These are phyloP conservation scores for Colletotrichum sp. DNA, from an alignment of 2,329 filamentous ascomycete species.

Conservation along the genomic window DNA sequence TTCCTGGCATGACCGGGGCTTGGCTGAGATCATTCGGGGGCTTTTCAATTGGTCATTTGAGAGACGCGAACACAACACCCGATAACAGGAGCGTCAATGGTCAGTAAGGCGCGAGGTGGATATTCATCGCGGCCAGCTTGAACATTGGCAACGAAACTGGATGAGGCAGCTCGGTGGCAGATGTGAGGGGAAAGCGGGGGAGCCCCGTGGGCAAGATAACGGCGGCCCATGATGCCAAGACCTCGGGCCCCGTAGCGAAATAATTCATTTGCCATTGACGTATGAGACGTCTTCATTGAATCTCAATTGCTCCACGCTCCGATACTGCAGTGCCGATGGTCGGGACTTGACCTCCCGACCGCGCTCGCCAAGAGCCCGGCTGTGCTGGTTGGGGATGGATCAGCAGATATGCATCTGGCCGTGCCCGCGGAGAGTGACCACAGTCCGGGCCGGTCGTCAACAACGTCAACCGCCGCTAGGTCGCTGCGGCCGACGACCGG, in stretches of 20 bases:
- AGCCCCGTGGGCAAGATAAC: slow-evolving; percentile 9
- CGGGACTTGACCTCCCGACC: background rate
- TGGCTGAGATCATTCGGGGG: slow-evolving; percentile 12
- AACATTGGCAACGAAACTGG: slow-evolving; percentile 23
- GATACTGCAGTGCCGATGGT: slow-evolving; percentile 8
- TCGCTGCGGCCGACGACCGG: background rate
- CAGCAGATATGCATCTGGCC: background rate
- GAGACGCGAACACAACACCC: background rate
- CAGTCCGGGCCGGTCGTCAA: background rate
- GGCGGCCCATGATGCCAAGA: slow-evolving; percentile 7
- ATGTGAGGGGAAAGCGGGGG: slow-evolving; percentile 21
- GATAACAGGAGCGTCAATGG: background rate
- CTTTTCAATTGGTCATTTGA: background rate
- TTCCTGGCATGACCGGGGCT: slow-evolving; percentile 1
- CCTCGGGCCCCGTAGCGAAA: background rate
- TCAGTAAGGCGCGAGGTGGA: background rate
- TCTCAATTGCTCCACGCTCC: background rate
- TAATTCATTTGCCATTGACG: slow-evolving; percentile 9
- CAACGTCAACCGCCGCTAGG: background rate
- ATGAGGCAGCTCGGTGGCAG: slow-evolving; percentile 18
- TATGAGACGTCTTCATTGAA: background rate
- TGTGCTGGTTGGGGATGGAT: background rate
- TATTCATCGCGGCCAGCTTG: background rate
- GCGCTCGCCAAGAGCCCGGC: background rate
- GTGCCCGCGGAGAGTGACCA: background rate